Evolutionary conservation across 1,284 basidiomycete species (phyloP), one percentile per base, ranked within the genome.

Genomic region (Pseudomicrostroma phylloplanum): DNA sequence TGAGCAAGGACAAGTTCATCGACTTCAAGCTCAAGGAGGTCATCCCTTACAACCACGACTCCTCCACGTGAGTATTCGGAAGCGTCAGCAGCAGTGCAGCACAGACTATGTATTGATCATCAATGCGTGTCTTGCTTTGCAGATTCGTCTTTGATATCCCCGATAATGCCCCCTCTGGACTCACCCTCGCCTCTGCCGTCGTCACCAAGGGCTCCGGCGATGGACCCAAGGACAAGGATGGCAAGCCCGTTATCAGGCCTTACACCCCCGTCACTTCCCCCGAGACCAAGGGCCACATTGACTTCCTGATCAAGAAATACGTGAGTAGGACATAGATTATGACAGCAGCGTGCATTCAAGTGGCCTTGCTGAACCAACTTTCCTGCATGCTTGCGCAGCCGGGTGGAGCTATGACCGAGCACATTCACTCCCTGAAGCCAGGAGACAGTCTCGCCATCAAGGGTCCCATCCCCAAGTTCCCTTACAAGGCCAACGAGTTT

Each of bases 11-110:
- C 65, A 85, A 86, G 67, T 92, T 88, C 74, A 80, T 86, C 58
- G 85, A 89, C 77, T 87, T 96, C 80, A 88, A 86, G 76, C 85
- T 97, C 73, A 89, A 89, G 81, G 86, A 87, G 30, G 83, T 96
- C 71, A 84, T 87, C 70, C 87, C 87, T 1, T 96, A 96, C 84
- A 98, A 94, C 84, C 89, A 94, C 84, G 92, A 94, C 81, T 87
- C 90, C 6, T 83, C 89, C 41, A 85, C 85, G 84, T 70, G 58
- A 57, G 65, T 61, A 2, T 1, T 36, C 26, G 42, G 13, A 17
- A 36, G 15, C 13, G 21, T 17, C 42, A 17, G 54, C 36, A 9
- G 17, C 26, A 11, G 6, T 58, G 26, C 48, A 7, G 54, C n/a
- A 23, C 26, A 12, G 4, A 6, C 40, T 17, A 17, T 17, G 26